Conservation (phyloP, 345 rosid genomes). For the Eucalyptus leucophloia region DNA sequence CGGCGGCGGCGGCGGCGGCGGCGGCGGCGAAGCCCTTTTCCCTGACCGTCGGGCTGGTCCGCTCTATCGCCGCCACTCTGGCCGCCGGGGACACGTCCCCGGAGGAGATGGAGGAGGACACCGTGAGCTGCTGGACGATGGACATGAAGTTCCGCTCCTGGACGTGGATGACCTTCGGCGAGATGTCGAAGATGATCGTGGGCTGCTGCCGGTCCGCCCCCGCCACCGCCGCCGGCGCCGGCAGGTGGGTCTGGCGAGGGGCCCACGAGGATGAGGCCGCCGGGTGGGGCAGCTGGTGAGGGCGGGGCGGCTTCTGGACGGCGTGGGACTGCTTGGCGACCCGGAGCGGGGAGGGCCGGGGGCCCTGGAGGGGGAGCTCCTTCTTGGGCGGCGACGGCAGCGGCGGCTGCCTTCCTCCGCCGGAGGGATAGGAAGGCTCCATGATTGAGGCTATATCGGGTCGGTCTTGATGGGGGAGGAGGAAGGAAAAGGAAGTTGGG, state of each 20-base stretch:
- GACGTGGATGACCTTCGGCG: constrained; percentile 72
- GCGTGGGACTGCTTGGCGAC: constrained; percentile 53
- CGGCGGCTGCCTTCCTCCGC: background rate
- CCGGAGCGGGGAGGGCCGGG: constrained; percentile 60
- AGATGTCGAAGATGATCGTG: constrained; percentile 65
- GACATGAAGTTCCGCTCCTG: constrained; percentile 59
- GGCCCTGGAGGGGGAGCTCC: constrained; percentile 55
- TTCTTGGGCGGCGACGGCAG: constrained; percentile 8
- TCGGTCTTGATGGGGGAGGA: background rate
- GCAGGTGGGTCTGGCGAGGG: constrained; percentile 1
- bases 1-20: no score
- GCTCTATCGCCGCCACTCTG: constrained; percentile 62
- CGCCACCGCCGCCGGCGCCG: background rate
- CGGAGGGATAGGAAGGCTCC: background rate
- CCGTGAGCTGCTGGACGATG: constrained; percentile 83
- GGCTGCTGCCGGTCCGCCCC: constrained; percentile 16
- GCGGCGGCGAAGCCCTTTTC: background rate
- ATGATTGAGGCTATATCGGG: background rate
- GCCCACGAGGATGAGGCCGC: background rate
- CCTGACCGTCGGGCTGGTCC: constrained; percentile 35
- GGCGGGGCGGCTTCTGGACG: constrained; percentile 41
- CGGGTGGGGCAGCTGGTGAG: constrained; percentile 10
- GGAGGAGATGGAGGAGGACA: constrained; percentile 26
- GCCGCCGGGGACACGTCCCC: constrained; percentile 75
- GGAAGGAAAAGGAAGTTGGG: background rate